Conservation (phyloP, 2,329 filamentous ascomycete genomes). For the Daldinia eschscholtzii region DNA sequence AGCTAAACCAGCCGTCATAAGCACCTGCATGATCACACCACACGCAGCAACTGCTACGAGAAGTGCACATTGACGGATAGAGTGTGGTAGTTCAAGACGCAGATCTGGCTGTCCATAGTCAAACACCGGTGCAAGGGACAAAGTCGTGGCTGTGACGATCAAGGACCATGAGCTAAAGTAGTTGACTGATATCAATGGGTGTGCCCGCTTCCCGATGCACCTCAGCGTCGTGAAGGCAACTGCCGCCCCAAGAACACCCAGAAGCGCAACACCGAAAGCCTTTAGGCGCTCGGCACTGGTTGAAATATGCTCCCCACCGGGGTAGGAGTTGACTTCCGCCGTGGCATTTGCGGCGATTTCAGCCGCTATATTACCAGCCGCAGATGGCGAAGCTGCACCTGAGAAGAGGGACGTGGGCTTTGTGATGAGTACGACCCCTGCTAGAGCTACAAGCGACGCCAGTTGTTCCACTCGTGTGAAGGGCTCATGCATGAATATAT, state of each 20-base stretch:
- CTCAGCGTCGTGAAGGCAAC: constrained; percentile 81
- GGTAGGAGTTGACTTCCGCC: constrained; percentile 29
- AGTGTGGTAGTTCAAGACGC: constrained; percentile 58
- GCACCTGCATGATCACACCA: constrained; percentile 87
- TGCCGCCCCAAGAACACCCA: constrained; percentile 82
- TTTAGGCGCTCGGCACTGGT: constrained; percentile 75
- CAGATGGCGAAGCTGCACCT: constrained; percentile 15
- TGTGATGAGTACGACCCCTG: constrained; percentile 87
- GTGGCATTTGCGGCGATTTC: constrained; percentile 36
- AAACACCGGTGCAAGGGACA: constrained; percentile 65
- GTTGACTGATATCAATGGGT: constrained; percentile 86
- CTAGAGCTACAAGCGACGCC: constrained; percentile 78
- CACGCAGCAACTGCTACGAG: constrained; percentile 76
- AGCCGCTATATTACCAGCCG: constrained; percentile 42
- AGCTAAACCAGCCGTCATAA: constrained; percentile 82
- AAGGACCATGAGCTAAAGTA: constrained; percentile 82
- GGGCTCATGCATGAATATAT: constrained; percentile 78
- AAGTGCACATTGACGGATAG: constrained; percentile 71
- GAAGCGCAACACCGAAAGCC: constrained; percentile 77
- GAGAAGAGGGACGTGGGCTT: constrained; percentile 67
- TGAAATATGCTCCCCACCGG: constrained; percentile 54
- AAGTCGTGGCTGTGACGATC: constrained; percentile 72
- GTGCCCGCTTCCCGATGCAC: constrained; percentile 82
- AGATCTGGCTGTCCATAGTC: constrained; percentile 56
- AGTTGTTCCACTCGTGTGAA: constrained; percentile 84